Evolutionary conservation across 139 green algal genomes (phyloP).

Genomic region (Closterium sp.): DNA sequence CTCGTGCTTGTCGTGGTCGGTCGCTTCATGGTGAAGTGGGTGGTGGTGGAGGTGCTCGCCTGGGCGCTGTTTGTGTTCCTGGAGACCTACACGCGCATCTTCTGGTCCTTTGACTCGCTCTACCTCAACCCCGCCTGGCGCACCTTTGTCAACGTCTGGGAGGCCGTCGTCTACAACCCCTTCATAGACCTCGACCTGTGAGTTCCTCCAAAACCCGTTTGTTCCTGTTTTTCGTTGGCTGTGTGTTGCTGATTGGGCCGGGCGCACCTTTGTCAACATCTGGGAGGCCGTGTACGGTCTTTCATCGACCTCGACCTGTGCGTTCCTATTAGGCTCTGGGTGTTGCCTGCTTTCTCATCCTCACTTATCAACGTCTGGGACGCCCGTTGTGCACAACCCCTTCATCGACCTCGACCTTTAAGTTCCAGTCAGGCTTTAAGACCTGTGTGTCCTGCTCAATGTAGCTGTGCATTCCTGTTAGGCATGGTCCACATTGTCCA

Average conservation of each 20-base stretch:
- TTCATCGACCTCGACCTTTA: background rate
- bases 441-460: too few species aligned
- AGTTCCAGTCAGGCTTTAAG: background rate
- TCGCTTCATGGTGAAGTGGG: constrained; percentile 42
- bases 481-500: too few species aligned
- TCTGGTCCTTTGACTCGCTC: constrained; percentile 26
- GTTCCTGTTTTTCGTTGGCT: too few species aligned
- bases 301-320: too few species aligned
- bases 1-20: constrained; percentile 28
- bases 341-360: background rate
- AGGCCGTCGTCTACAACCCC: constrained; percentile 45
- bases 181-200: constrained; percentile 42
- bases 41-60: constrained; percentile 29
- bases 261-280: too few species aligned
- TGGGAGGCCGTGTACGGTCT: too few species aligned
- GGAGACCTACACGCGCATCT: constrained; percentile 48
- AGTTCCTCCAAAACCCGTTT: background rate
- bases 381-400: background rate
- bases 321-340: background rate
- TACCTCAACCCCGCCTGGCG: constrained; percentile 46
- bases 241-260: too few species aligned
- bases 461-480: too few species aligned
- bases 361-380: background rate
- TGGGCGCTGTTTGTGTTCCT: constrained; percentile 50
- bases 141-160: constrained; percentile 42